Conservation (phyloP, 2,329 filamentous ascomycete species). For the Fusarium domesticum region DNA sequence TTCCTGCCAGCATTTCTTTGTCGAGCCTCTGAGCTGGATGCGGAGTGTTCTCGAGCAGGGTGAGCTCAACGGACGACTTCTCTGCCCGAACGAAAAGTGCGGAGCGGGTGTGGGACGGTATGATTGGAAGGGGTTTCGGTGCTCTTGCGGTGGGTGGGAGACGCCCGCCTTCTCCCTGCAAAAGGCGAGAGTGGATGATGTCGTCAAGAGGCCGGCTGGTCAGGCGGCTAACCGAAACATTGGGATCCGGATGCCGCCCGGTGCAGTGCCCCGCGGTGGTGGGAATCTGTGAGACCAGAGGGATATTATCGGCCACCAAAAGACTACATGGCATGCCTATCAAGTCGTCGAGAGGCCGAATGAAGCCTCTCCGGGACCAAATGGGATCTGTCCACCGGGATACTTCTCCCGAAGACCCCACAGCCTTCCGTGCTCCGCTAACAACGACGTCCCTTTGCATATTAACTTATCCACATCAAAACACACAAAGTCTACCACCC, state of each 20-base stretch:
- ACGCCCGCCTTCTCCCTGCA: slow-evolving; percentile 86
- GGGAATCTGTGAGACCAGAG: slow-evolving; percentile 33
- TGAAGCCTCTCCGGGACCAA: too few species aligned
- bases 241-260: slow-evolving; percentile 57
- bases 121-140: slow-evolving; percentile 92
- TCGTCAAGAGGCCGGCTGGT: slow-evolving; percentile 26
- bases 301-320: neutral
- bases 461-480: too few species aligned
- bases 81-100: slow-evolving; percentile 77
- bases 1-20: slow-evolving; percentile 78
- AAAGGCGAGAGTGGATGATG: slow-evolving; percentile 76
- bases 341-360: too few species aligned
- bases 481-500: too few species aligned
- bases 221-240: slow-evolving; percentile 29
- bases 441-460: too few species aligned
- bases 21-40: slow-evolving; percentile 97
- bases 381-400: too few species aligned
- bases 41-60: slow-evolving; percentile 75
- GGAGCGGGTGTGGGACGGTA: slow-evolving; percentile 85
- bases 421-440: too few species aligned
- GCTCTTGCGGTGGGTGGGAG: slow-evolving; percentile 87
- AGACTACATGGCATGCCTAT: neutral
- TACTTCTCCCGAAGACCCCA: too few species aligned
- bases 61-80: slow-evolving; percentile 76
- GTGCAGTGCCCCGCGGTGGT: slow-evolving; percentile 32